phyloP scores from a whole-genome alignment of 257 asterid species.

The Ilex aquifolium region DNA sequence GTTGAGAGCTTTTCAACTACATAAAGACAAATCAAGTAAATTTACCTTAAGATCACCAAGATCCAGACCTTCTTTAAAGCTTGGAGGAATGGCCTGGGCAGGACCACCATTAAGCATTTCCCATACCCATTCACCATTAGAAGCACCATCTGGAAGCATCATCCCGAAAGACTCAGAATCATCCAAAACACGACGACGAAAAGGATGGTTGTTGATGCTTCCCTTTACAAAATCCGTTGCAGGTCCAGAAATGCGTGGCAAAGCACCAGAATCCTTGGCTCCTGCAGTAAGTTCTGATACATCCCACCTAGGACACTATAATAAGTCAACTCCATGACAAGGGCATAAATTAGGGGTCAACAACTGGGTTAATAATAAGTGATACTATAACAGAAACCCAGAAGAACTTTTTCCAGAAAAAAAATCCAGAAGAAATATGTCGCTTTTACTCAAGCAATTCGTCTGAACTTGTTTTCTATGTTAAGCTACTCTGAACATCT shows the following conservation, averaged over 20 bases:
- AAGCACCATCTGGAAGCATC: constrained; percentile 71
- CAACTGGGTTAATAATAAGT: too few relatives aligned
- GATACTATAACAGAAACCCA: too few relatives aligned
- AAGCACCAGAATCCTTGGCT: constrained; percentile 65
- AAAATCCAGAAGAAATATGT: too few relatives aligned
- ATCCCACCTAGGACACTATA: constrained; percentile 53
- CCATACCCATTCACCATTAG: constrained; percentile 74
- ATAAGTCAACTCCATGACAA: constrained; percentile 18
- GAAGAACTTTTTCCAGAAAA: too few relatives aligned
- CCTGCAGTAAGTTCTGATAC: constrained; percentile 62
- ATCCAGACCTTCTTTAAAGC: constrained; percentile 42
- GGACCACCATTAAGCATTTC: constrained; percentile 80
- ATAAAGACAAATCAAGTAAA: constrained; percentile 5
- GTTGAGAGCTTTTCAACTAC: constrained; percentile 1
- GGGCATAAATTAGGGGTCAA: constrained; percentile 6
- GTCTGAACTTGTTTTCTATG: neutral
- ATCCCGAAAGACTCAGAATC: constrained; percentile 53
- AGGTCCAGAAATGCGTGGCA: constrained; percentile 89
- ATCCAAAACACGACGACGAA: constrained; percentile 86
- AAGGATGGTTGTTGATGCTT: constrained; percentile 83
- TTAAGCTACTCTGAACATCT: neutral
- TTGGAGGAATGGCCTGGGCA: constrained; percentile 27
- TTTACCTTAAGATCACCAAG: constrained; percentile 81
- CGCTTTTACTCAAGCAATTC: neutral
- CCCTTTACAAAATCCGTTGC: constrained; percentile 92